Conservation (phyloP, 345 rosid species). For the Rubroshorea leprosula region DNA sequence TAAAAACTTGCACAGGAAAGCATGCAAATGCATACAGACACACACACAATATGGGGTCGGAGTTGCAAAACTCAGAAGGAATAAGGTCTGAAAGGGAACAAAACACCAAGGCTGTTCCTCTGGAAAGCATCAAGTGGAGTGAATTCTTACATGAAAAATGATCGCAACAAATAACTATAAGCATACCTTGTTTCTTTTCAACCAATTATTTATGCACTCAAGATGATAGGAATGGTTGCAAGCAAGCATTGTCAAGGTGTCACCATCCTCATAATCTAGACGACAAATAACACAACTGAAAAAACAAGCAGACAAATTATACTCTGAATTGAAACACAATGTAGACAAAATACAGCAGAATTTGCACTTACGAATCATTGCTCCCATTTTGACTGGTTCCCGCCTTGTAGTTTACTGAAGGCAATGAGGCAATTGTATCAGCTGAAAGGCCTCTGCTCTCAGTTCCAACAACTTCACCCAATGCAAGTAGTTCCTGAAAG, state of each 20-base stretch:
- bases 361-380: conserved; percentile 71
- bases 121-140: background rate
- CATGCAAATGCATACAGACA: background rate
- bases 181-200: conserved; percentile 84
- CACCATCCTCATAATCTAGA: conserved; percentile 80
- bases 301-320: conserved; percentile 14
- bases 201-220: conserved; percentile 93
- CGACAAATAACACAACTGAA: conserved; percentile 92
- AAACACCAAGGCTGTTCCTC: background rate
- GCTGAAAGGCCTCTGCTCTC: conserved; percentile 93
- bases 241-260: conserved; percentile 69
- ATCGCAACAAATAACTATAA: background rate
- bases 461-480: conserved; percentile 84
- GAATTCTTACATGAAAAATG: background rate
- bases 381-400: conserved; percentile 77
- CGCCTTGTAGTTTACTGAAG: conserved; percentile 57
- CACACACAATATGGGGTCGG: background rate
- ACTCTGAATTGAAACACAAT: conserved; percentile 1
- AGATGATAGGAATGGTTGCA: conserved; percentile 95
- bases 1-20: too few relatives aligned
- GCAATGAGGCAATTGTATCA: conserved; percentile 69
- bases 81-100: background rate
- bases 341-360: conserved; percentile 14
- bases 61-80: background rate
- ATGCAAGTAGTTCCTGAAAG: conserved; percentile 81